phyloP scores from a whole-genome alignment of 2,329 filamentous ascomycete genomes.

The Ascochyta clinopodiicola region DNA sequence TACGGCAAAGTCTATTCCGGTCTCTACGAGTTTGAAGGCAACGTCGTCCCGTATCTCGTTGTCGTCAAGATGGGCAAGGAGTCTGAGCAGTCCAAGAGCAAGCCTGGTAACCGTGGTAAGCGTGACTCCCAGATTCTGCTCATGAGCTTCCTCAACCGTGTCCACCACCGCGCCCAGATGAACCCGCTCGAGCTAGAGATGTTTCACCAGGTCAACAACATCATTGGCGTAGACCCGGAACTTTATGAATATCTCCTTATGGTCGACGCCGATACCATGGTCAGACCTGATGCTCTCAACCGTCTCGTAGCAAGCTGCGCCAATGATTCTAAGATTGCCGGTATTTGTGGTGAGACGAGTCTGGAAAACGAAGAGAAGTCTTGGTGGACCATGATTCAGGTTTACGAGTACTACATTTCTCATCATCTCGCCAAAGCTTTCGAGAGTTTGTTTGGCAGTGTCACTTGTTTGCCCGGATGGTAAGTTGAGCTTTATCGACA shows the following conservation, averaged over 20 bases:
- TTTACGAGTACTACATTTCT: constrained; percentile 99
- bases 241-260: constrained; percentile 97
- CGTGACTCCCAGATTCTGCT: constrained; percentile 95
- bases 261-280: constrained; percentile 97
- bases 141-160: constrained; percentile 97
- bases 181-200: constrained; percentile 95
- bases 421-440: constrained; percentile 97
- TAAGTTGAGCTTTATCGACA: constrained; percentile 59
- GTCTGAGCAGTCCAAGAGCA: constrained; percentile 86
- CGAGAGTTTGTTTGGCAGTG: constrained; percentile 95
- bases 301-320: constrained; percentile 90
- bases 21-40: constrained; percentile 95
- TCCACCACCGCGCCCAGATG: constrained; percentile 94
- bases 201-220: constrained; percentile 99
- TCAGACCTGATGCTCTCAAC: constrained; percentile 90
- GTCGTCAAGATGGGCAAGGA: constrained; percentile 98
- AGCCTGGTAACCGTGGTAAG: constrained; percentile 97
- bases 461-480: constrained; percentile 99
- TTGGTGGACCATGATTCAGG: constrained; percentile 99
- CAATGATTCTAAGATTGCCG: constrained; percentile 93
- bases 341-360: constrained; percentile 96
- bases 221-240: constrained; percentile 96
- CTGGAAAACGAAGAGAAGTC: constrained; percentile 93
- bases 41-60: constrained; percentile 95
- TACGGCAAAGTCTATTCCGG: constrained; percentile 99